phyloP scores from a whole-genome alignment of 1,284 basidiomycete genomes.

The Laetiporus sulphureus region DNA sequence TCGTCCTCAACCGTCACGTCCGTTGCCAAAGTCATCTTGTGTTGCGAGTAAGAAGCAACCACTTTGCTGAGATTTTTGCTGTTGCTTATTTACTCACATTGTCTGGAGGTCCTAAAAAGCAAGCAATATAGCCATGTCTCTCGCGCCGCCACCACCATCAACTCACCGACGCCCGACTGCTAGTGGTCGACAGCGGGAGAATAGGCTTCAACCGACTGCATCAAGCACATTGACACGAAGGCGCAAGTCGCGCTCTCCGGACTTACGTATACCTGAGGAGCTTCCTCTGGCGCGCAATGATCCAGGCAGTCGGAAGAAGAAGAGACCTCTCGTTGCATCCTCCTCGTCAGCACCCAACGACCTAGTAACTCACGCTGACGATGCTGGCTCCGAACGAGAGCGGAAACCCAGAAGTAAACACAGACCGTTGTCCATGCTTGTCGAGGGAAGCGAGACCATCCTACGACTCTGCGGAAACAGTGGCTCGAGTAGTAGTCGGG shows the following conservation, averaged over 20 bases:
- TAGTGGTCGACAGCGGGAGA: constrained; percentile 14
- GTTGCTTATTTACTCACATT: too few species aligned
- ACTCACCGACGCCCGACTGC: constrained; percentile 14
- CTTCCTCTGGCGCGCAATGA: constrained; percentile 5
- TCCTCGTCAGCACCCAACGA: constrained; percentile 2
- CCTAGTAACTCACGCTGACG: constrained; percentile 9
- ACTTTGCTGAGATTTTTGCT: too few species aligned
- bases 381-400: constrained; percentile 9
- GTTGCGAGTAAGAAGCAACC: too few species aligned
- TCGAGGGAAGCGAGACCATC: constrained; percentile 13
- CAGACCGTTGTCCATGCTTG: constrained; percentile 11
- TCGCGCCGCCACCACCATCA: constrained; percentile 3
- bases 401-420: constrained; percentile 14
- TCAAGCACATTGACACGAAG: constrained; percentile 7
- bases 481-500: constrained; percentile 6
- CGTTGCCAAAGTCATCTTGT: background rate
- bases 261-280: constrained; percentile 15
- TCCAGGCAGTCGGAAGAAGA: constrained; percentile 14
- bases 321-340: constrained; percentile 7
- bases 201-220: constrained; percentile 4
- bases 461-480: constrained; percentile 5
- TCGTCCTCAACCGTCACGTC: background rate
- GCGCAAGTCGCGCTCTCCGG: constrained; percentile 22
- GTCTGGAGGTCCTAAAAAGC: background rate
- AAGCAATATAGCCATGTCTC: constrained; percentile 13